Evolutionary conservation across 2,329 filamentous ascomycete species (phyloP).

Genomic region (Sporothrix euskadiensis): DNA sequence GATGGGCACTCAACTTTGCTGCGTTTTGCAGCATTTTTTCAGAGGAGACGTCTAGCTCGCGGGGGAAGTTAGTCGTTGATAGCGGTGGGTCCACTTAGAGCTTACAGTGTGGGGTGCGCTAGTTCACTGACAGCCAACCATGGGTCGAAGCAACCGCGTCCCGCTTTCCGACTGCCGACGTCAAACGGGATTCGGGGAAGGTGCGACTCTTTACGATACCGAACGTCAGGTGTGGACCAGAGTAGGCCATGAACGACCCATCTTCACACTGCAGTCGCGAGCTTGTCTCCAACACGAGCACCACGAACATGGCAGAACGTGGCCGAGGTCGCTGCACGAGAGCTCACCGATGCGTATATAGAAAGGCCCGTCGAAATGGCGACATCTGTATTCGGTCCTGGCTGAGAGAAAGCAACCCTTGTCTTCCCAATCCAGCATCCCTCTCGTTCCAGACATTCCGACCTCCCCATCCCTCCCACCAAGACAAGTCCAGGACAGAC

Average conservation of each 20-base stretch:
- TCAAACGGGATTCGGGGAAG: not conserved
- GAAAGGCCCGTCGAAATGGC: not conserved
- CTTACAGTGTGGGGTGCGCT: not conserved
- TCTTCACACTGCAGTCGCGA: not conserved
- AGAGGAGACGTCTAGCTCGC: not conserved
- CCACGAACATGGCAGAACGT: not conserved
- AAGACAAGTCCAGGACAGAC: not conserved
- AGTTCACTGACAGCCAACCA: not conserved
- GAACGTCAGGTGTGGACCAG: not conserved
- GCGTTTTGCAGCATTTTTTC: not conserved
- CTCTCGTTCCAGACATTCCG: not conserved
- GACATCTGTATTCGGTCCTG: not conserved
- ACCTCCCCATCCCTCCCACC: not conserved
- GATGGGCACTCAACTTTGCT: not conserved
- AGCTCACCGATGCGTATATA: conserved; percentile 1
- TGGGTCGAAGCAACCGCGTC: not conserved
- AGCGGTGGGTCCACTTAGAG: not conserved
- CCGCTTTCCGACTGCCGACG: conserved; percentile 9
- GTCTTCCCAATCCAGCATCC: not conserved
- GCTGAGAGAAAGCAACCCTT: not conserved
- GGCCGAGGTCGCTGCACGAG: not conserved
- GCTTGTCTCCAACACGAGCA: not conserved
- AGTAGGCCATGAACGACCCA: not conserved
- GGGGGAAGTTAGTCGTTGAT: not conserved
- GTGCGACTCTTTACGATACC: not conserved